Conservation (phyloP, 1,284 basidiomycete genomes). For the Heterobasidion annosum region DNA sequence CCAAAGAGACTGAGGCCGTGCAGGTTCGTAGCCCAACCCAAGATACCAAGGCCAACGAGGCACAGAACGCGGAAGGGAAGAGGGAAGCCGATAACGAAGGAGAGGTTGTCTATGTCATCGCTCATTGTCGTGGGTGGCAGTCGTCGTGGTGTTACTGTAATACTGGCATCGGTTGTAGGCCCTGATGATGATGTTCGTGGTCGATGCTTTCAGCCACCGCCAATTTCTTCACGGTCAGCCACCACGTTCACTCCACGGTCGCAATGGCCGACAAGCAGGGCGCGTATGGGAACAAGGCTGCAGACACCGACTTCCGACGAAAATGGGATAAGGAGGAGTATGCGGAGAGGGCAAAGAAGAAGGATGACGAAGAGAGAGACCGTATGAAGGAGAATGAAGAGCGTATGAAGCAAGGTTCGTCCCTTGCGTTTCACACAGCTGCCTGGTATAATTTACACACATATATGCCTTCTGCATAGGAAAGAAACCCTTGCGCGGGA, state of each 20-base stretch:
- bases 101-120: slow-evolving; percentile 15
- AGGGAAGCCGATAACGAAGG: slow-evolving; percentile 26
- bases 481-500: slow-evolving; percentile 65
- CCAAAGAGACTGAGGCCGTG: slow-evolving; percentile 72
- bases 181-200: neutral
- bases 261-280: slow-evolving; percentile 54
- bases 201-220: too few relatives aligned
- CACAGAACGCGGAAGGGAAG: slow-evolving; percentile 59
- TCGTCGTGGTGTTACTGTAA: neutral
- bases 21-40: slow-evolving; percentile 83
- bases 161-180: neutral
- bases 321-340: slow-evolving; percentile 88
- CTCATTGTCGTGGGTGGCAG: slow-evolving; percentile 10
- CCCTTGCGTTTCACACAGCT: neutral
- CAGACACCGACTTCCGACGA: slow-evolving; percentile 70
- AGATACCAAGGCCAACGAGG: slow-evolving; percentile 60
- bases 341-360: slow-evolving; percentile 65
- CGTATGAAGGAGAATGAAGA: slow-evolving; percentile 83
- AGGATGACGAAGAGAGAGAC: slow-evolving; percentile 68
- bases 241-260: neutral
- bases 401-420: slow-evolving; percentile 69
- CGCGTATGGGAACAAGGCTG: slow-evolving; percentile 51
- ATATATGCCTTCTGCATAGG: slow-evolving; percentile 35
- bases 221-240: neutral
- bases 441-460: neutral